Evolutionary conservation across 306 rosid genomes (phyloP).

Genomic region (Oemleria cerasiformis): DNA sequence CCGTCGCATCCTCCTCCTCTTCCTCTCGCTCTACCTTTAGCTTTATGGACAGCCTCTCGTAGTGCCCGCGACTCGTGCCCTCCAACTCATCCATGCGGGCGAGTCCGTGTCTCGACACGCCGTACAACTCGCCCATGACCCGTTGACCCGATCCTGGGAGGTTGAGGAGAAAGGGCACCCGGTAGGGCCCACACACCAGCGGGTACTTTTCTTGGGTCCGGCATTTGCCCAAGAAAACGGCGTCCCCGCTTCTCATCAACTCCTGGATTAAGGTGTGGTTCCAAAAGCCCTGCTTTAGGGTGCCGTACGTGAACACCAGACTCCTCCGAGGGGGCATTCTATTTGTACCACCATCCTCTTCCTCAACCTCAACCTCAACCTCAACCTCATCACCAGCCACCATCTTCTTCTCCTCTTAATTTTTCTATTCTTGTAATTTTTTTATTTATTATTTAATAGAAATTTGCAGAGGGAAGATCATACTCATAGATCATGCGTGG

Average conservation of each 20-base stretch:
- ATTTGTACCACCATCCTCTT: not conserved
- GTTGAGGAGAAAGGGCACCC: constrained; percentile 72
- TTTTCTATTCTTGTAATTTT: too few relatives aligned
- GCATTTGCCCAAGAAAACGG: constrained; percentile 50
- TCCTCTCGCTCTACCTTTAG: constrained; percentile 5
- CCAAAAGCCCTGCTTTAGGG: constrained; percentile 57
- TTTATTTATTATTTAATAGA: too few relatives aligned
- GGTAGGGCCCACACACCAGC: constrained; percentile 72
- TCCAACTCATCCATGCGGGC: constrained; percentile 57
- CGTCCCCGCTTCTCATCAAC: constrained; percentile 58
- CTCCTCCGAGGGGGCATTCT: not conserved
- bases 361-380: not conserved
- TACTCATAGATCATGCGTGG: too few relatives aligned
- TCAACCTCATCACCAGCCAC: constrained; percentile 20
- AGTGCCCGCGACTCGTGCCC: constrained; percentile 58
- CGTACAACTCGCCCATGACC: constrained; percentile 67
- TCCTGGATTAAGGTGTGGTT: constrained; percentile 68
- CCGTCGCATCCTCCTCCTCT: not conserved
- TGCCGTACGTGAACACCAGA: constrained; percentile 70
- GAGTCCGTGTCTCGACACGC: constrained; percentile 45
- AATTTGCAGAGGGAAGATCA: too few relatives aligned
- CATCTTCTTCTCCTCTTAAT: constrained; percentile 19
- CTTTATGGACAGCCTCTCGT: constrained; percentile 53
- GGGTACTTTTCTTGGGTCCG: constrained; percentile 45
- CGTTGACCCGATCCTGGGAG: constrained; percentile 53